phyloP scores from a whole-genome alignment of 345 rosid species.

The Passiflora organensis region DNA sequence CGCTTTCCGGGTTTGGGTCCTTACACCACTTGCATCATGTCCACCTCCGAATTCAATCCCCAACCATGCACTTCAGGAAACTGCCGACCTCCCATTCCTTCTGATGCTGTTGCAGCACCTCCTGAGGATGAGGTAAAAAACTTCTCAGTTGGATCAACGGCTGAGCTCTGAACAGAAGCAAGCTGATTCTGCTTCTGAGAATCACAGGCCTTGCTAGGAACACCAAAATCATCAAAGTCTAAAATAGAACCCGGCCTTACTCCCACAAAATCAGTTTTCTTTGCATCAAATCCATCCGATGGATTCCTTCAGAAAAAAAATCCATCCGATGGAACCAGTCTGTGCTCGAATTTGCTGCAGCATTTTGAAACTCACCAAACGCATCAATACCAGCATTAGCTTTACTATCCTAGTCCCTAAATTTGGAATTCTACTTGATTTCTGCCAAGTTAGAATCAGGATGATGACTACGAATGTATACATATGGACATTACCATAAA shows the following conservation, averaged over 20 bases:
- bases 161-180: conserved; percentile 30
- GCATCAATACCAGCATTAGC: conserved; percentile 23
- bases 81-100: conserved; percentile 40
- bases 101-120: conserved; percentile 30
- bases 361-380: conserved; percentile 65
- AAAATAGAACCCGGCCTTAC: conserved; percentile 26
- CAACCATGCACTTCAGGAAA: conserved; percentile 66
- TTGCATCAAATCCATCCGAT: conserved; percentile 37
- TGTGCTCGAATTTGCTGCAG: conserved; percentile 38
- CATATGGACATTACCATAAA: too few species aligned
- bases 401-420: conserved; percentile 37
- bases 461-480: conserved; percentile 78
- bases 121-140: conserved; percentile 47
- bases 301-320: too few species aligned
- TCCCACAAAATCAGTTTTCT: conserved; percentile 28
- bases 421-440: conserved; percentile 38
- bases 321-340: too few species aligned
- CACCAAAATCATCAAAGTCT: conserved; percentile 47
- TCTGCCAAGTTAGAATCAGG: conserved; percentile 67
- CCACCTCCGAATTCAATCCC: conserved; percentile 69
- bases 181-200: conserved; percentile 48
- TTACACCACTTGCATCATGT: conserved; percentile 37
- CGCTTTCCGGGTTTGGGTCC: too few species aligned
- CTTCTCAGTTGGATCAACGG: conserved; percentile 56
- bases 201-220: conserved; percentile 36